Conservation (phyloP, 176 grass and related monocot species). For the Metroxylon sagu region DNA sequence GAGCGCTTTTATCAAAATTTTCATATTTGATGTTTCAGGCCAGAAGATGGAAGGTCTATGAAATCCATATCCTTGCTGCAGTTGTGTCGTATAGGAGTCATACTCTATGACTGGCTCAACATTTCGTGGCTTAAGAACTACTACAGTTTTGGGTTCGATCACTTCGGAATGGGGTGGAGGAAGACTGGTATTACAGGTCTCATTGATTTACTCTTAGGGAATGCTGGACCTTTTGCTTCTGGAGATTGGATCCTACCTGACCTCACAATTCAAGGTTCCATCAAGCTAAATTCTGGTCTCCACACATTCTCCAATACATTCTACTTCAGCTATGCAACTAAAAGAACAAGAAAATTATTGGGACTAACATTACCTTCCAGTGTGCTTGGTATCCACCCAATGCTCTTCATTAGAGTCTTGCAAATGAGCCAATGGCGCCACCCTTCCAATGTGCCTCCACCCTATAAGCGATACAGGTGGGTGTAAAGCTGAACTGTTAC, state of each 20-base stretch:
- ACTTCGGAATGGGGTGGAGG: constrained; percentile 78
- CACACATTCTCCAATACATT: constrained; percentile 79
- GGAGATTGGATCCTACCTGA: constrained; percentile 97
- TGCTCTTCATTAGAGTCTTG: constrained; percentile 93
- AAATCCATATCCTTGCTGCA: constrained; percentile 82
- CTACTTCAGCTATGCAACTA: constrained; percentile 99
- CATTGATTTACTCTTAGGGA: constrained; percentile 62
- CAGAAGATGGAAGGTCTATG: constrained; percentile 75
- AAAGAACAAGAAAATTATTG: constrained; percentile 72
- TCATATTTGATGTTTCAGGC: constrained; percentile 38
- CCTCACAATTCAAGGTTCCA: constrained; percentile 76
- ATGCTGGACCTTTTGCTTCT: constrained; percentile 67
- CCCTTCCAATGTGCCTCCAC: constrained; percentile 45
- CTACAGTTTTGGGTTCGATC: constrained; percentile 96
- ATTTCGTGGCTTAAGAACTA: constrained; percentile 90
- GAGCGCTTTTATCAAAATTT: too few species aligned
- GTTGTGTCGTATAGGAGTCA: constrained; percentile 75
- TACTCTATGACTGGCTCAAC: constrained; percentile 90
- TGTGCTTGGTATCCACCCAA: constrained; percentile 72
- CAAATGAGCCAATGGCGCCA: constrained; percentile 92
- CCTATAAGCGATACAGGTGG: constrained; percentile 95
- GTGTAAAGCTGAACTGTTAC: neutral
- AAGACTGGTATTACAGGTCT: constrained; percentile 69
- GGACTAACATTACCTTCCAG: constrained; percentile 80
- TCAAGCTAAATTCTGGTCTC: constrained; percentile 55